Evolutionary conservation across 1,284 basidiomycete species (phyloP).

Genomic region (Cutaneotrichosporon curvatum): DNA sequence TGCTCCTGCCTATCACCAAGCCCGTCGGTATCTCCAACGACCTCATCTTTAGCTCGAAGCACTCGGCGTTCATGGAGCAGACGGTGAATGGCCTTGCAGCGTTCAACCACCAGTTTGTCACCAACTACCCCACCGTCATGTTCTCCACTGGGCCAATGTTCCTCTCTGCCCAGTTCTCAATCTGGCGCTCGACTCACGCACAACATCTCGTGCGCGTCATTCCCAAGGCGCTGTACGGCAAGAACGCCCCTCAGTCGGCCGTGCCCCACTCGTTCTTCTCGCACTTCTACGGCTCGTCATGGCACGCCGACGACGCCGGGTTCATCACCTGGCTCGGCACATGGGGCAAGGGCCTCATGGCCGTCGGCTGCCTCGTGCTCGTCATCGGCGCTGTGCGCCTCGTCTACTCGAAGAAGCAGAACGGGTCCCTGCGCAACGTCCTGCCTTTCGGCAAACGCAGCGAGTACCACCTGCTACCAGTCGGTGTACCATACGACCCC

Average conservation of each 20-base stretch:
- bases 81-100: constrained; percentile 84
- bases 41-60: constrained; percentile 82
- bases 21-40: constrained; percentile 97
- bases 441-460: constrained; percentile 4
- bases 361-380: constrained; percentile 65
- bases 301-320: constrained; percentile 89
- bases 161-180: constrained; percentile 75
- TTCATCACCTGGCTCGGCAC: constrained; percentile 82
- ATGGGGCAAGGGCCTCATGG: constrained; percentile 81
- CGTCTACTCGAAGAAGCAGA: constrained; percentile 40
- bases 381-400: constrained; percentile 62
- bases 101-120: constrained; percentile 89
- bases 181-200: constrained; percentile 63
- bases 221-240: constrained; percentile 90
- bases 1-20: constrained; percentile 88
- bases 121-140: constrained; percentile 99
- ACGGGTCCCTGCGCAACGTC: constrained; percentile 11
- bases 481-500: constrained; percentile 1
- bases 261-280: constrained; percentile 89
- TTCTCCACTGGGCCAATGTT: constrained; percentile 97
- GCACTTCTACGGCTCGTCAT: constrained; percentile 94
- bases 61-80: constrained; percentile 83
- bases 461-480: constrained; percentile 15
- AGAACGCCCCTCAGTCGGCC: constrained; percentile 78
- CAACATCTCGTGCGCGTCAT: constrained; percentile 67